Evolutionary conservation across 495 filamentous ascomycete genomes (phyloP).

Genomic region (Aspergillus egyptiacus): DNA sequence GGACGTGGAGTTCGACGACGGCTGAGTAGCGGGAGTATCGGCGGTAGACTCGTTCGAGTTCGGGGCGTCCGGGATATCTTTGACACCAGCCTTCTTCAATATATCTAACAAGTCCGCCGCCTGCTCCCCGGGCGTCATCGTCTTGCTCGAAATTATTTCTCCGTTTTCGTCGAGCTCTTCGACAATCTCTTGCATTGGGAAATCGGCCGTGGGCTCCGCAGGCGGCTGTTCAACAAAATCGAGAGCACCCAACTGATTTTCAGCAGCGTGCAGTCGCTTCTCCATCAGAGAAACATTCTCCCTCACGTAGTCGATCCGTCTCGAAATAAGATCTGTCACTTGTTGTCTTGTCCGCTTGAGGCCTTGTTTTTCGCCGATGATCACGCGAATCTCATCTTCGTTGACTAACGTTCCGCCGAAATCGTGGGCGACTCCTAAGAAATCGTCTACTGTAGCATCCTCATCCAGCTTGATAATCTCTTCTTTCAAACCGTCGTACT

Average conservation of each 20-base stretch:
- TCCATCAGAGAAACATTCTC: constrained; percentile 63
- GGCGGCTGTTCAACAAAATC: constrained; percentile 25
- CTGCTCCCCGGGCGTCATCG: constrained; percentile 54
- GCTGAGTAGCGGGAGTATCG: neutral
- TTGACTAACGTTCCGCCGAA: constrained; percentile 51
- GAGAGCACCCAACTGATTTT: constrained; percentile 59
- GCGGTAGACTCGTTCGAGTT: constrained; percentile 9
- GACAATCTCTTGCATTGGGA: constrained; percentile 78
- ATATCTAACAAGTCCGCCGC: constrained; percentile 59
- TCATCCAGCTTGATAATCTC: constrained; percentile 56
- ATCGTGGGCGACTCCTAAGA: constrained; percentile 43
- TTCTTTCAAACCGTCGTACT: constrained; percentile 84
- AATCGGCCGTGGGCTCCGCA: constrained; percentile 26
- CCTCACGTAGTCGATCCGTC: constrained; percentile 81
- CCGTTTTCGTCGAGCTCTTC: constrained; percentile 92
- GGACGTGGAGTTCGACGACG: neutral
- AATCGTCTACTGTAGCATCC: constrained; percentile 44
- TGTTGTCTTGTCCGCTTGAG: constrained; percentile 45
- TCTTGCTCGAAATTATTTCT: constrained; percentile 64
- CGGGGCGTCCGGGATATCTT: constrained; percentile 36
- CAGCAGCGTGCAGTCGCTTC: constrained; percentile 60
- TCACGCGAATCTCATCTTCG: constrained; percentile 45
- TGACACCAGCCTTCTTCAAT: constrained; percentile 64
- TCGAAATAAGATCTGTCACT: constrained; percentile 63
- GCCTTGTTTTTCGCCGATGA: constrained; percentile 32